These are phyloP conservation scores for Plectosphaerella plurivora DNA, from an alignment of 2,329 filamentous ascomycete species.

Conservation along the genomic window DNA sequence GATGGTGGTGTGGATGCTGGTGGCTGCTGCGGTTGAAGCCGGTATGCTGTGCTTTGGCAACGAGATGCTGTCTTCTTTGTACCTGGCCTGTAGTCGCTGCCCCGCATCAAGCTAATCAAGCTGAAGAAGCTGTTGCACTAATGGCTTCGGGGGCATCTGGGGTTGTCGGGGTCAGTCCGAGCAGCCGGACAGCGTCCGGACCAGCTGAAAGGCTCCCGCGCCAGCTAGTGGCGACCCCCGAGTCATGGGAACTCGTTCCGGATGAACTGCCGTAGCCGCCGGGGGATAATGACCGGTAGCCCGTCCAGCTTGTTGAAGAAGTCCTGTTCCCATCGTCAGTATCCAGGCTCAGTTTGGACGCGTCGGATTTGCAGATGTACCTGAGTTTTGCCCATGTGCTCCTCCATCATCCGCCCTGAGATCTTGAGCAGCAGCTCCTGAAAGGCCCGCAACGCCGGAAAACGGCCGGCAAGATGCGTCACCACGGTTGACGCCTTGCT, in stretches of 20 bases:
- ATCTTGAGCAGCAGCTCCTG: constrained; percentile 5
- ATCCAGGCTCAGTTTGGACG: background rate
- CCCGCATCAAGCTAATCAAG: too few species aligned
- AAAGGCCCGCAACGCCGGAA: constrained; percentile 5
- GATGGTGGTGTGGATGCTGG: background rate
- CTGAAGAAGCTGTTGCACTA: too few species aligned
- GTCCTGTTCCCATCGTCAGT: background rate
- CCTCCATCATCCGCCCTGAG: constrained; percentile 1
- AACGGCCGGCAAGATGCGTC: constrained; percentile 1
- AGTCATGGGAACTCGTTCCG: constrained; percentile 1
- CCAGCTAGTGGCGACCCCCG: background rate
- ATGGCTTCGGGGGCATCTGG: too few species aligned
- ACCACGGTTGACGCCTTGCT: constrained; percentile 6
- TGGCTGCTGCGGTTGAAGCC: background rate
- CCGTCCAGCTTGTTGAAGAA: background rate
- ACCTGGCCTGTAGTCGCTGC: too few species aligned
- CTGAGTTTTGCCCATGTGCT: background rate
- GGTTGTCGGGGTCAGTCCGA: too few species aligned
- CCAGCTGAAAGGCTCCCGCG: background rate
- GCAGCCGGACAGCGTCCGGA: background rate
- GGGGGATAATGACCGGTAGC: constrained; percentile 1
- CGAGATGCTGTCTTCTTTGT: too few species aligned
- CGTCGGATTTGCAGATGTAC: background rate
- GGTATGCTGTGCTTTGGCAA: too few species aligned
- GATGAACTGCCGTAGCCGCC: constrained; percentile 4